Percentiles rank a stretch among this genome's conserved stretches.
Conservation (phyloP, 2,329 filamentous ascomycete genomes). For the Cladophialophora exuberans region DNA sequence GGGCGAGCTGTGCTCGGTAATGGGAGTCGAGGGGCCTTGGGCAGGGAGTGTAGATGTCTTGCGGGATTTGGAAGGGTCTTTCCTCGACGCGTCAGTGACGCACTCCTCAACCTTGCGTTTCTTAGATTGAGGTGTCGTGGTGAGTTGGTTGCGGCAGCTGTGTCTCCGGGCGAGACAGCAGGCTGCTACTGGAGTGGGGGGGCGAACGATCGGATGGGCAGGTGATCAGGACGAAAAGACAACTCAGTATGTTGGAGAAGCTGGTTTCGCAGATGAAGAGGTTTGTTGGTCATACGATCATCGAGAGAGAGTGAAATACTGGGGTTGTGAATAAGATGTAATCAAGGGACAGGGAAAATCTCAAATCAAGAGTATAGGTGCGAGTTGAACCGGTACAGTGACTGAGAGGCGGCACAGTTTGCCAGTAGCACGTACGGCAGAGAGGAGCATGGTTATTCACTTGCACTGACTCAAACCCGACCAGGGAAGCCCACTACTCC, state of each 20-base stretch:
- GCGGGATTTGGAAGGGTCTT: slow-evolving; percentile 37
- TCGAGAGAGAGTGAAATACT: background rate
- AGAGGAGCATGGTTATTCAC: too few species aligned
- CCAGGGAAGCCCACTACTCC: too few species aligned
- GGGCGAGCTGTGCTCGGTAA: slow-evolving; percentile 46
- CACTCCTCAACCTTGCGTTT: slow-evolving; percentile 59
- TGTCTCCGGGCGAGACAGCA: slow-evolving; percentile 32
- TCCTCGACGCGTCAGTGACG: slow-evolving; percentile 34
- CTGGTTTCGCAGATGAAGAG: background rate
- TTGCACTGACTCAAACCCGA: too few species aligned
- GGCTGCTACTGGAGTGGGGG: slow-evolving; percentile 24
- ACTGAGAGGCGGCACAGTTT: slow-evolving; percentile 1
- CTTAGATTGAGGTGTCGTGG: slow-evolving; percentile 56
- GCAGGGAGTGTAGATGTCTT: slow-evolving; percentile 36
- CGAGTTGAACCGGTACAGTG: background rate
- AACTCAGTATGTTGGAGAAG: background rate
- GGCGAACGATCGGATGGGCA: slow-evolving; percentile 12
- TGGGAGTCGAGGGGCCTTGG: slow-evolving; percentile 53
- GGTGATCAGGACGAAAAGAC: slow-evolving; percentile 1
- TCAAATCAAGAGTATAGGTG: background rate
- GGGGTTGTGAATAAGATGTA: background rate
- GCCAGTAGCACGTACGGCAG: too few species aligned
- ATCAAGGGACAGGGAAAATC: background rate
- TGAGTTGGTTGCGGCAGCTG: slow-evolving; percentile 38
- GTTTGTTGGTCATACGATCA: background rate